A percentile compares a stretch with the other conserved stretches of the same genome.
These are phyloP conservation scores for Conticribra guillardii DNA, from an alignment of 108 stramenopile species.

Conservation along the genomic window DNA sequence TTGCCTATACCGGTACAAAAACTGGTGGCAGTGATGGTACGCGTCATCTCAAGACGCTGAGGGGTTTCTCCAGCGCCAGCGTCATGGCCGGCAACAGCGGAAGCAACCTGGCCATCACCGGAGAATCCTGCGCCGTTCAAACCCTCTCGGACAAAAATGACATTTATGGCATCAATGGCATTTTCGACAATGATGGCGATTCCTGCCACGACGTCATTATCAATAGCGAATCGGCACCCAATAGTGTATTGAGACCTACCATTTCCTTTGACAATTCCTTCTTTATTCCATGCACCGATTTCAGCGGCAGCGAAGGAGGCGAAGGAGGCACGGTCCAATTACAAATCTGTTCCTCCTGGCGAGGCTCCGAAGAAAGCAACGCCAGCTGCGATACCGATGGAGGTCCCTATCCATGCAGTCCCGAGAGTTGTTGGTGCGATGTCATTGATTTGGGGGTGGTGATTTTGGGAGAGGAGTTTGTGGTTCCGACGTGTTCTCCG, in stretches of 20 bases:
- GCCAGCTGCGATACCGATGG: slow-evolving; percentile 7
- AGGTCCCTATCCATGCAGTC: background rate
- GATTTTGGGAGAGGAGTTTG: slow-evolving; percentile 10
- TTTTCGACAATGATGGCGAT: slow-evolving; percentile 17
- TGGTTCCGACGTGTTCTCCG: background rate
- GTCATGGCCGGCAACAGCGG: too few relatives aligned
- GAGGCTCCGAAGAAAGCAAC: background rate
- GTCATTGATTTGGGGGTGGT: slow-evolving; percentile 23
- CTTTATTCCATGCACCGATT: slow-evolving; percentile 2
- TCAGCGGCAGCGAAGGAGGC: background rate
- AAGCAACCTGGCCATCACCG: slow-evolving; percentile 3
- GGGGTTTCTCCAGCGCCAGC: too few relatives aligned
- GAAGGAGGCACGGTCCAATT: background rate
- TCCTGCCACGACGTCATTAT: slow-evolving; percentile 11
- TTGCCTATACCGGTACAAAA: background rate
- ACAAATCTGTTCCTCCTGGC: slow-evolving; percentile 13
- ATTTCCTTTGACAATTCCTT: background rate
- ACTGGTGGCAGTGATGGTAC: background rate
- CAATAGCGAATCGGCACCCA: background rate
- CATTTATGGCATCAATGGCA: background rate
- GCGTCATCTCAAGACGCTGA: too few relatives aligned
- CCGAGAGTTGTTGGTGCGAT: slow-evolving; percentile 16
- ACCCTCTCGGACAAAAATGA: background rate
- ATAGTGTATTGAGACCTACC: background rate
- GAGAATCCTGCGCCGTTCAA: slow-evolving; percentile 8